phyloP scores from a whole-genome alignment of 2,329 filamentous ascomycete genomes.

The Neophaeococcomyces mojaviensis region DNA sequence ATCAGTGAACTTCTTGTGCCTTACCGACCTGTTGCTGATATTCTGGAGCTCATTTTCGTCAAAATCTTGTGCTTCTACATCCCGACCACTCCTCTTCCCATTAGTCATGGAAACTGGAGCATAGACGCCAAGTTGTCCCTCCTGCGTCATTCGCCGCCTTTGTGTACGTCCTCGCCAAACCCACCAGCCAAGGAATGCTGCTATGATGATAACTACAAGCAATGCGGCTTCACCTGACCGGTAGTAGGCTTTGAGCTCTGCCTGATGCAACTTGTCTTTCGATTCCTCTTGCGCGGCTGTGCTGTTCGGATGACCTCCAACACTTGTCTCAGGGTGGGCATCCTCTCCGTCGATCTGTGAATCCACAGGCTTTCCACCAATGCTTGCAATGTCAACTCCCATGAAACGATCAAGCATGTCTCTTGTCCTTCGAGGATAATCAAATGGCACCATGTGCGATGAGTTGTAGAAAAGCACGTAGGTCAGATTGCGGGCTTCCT shows the following conservation, averaged over 20 bases:
- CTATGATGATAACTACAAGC: slow-evolving; percentile 69
- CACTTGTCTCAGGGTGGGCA: slow-evolving; percentile 61
- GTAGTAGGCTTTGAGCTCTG: slow-evolving; percentile 82
- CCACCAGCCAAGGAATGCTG: slow-evolving; percentile 65
- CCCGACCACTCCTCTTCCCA: slow-evolving; percentile 31
- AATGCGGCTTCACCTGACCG: slow-evolving; percentile 80
- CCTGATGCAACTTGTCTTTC: slow-evolving; percentile 67
- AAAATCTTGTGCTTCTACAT: slow-evolving; percentile 56
- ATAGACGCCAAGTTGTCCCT: slow-evolving; percentile 26
- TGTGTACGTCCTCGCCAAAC: slow-evolving; percentile 51
- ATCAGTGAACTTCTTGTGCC: slow-evolving; percentile 21
- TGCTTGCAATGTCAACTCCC: slow-evolving; percentile 79
- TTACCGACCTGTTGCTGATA: slow-evolving; percentile 29
- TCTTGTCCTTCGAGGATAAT: slow-evolving; percentile 74
- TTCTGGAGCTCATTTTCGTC: slow-evolving; percentile 56
- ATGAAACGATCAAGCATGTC: slow-evolving; percentile 99
- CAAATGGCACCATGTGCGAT: slow-evolving; percentile 97
- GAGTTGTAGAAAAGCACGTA: slow-evolving; percentile 94
- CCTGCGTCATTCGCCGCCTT: slow-evolving; percentile 22
- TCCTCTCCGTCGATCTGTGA: slow-evolving; percentile 81
- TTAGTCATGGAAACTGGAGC: slow-evolving; percentile 31
- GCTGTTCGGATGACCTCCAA: slow-evolving; percentile 64
- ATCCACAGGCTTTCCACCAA: slow-evolving; percentile 72
- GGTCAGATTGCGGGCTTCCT: slow-evolving; percentile 87
- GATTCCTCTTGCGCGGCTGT: slow-evolving; percentile 61